Conservation (phyloP, 257 asterid species). For the Perilla frutescens region DNA sequence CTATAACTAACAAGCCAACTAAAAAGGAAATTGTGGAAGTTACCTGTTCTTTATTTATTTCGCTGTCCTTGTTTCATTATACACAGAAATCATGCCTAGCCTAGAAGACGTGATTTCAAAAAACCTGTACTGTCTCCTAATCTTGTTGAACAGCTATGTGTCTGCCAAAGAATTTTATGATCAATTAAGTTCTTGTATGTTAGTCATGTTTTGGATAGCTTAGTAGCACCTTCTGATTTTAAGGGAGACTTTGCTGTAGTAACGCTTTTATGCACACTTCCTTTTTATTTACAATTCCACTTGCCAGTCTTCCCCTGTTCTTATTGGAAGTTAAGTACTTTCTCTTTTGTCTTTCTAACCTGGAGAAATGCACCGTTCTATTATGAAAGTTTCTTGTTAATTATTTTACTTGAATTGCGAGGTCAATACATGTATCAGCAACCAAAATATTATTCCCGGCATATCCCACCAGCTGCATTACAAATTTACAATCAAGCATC, state of each 20-base stretch:
- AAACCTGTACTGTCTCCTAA: not conserved
- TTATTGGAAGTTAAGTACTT: not conserved
- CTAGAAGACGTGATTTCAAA: not conserved
- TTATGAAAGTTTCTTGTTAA: not conserved
- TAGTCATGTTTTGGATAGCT: not conserved
- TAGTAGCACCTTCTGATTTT: not conserved
- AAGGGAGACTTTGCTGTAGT: not conserved
- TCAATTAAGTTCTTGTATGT: not conserved
- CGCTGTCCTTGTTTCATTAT: not conserved
- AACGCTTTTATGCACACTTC: not conserved
- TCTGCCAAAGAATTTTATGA: too few species aligned
- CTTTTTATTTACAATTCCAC: conserved; percentile 4
- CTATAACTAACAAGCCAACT: too few species aligned
- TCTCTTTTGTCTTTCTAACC: not conserved
- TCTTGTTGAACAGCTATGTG: not conserved
- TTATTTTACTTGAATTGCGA: not conserved
- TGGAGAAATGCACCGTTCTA: not conserved
- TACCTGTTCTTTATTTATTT: not conserved
- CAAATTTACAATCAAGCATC: not conserved
- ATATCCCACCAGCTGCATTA: not conserved
- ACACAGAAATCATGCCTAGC: conserved; percentile 3
- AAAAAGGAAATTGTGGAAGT: not conserved
- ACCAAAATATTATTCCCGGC: not conserved
- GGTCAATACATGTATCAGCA: not conserved
- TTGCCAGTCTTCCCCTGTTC: not conserved